phyloP scores from a whole-genome alignment of 1,284 basidiomycete genomes.

The Ceratobasidium sp. region DNA sequence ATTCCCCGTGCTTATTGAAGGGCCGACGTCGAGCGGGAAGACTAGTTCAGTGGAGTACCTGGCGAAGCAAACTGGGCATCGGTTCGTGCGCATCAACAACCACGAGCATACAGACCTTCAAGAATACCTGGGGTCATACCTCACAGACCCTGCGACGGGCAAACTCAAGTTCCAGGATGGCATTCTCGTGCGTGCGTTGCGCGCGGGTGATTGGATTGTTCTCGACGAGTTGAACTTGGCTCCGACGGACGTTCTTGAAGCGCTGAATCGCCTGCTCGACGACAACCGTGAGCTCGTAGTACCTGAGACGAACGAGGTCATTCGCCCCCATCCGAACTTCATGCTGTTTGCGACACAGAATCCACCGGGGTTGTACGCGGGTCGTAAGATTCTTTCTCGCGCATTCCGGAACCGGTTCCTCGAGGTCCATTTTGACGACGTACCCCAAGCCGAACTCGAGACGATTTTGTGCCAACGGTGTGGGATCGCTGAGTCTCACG shows the following conservation, averaged over 20 bases:
- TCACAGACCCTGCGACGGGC: conserved; percentile 92
- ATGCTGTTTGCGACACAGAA: conserved; percentile 99
- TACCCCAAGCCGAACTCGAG: conserved; percentile 94
- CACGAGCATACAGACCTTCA: conserved; percentile 99
- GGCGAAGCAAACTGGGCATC: conserved; percentile 92
- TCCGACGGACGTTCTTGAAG: conserved; percentile 98
- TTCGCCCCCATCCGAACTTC: conserved; percentile 95
- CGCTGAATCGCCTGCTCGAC: conserved; percentile 95
- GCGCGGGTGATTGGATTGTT: conserved; percentile 97
- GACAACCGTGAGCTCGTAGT: conserved; percentile 98
- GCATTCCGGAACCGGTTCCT: conserved; percentile 99
- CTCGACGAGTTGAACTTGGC: conserved; percentile 98
- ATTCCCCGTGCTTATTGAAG: conserved; percentile 98
- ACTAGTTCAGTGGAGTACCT: conserved; percentile 98
- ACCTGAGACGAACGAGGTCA: conserved; percentile 96
- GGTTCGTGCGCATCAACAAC: conserved; percentile 98
- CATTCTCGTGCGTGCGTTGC: conserved; percentile 90
- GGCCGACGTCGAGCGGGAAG: conserved; percentile 97
- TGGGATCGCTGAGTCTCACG: conserved; percentile 92
- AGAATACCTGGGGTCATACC: conserved; percentile 97
- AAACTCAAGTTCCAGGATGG: conserved; percentile 97
- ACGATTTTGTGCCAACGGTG: conserved; percentile 92
- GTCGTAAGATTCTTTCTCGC: conserved; percentile 93
- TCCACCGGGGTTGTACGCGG: conserved; percentile 97
- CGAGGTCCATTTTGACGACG: conserved; percentile 98